Percentiles rank a stretch among this genome's conserved stretches.
These are phyloP conservation scores for Didymella sp. DNA, from an alignment of 2,329 filamentous ascomycete species.

Conservation along the genomic window DNA sequence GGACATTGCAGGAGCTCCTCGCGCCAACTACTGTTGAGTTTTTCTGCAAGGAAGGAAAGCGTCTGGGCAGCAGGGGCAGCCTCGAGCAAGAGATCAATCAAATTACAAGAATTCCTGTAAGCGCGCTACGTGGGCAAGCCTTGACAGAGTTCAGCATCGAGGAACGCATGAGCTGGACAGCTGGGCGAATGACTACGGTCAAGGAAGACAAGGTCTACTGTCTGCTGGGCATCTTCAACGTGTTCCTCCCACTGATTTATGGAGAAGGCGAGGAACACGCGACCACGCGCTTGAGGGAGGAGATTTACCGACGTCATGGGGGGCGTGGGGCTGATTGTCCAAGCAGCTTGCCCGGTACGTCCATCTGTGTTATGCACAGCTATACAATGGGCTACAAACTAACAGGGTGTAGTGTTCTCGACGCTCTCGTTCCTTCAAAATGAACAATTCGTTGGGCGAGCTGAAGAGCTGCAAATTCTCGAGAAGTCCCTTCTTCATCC, in stretches of 20 bases:
- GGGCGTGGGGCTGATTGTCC: neutral
- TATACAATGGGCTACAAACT: too few species aligned
- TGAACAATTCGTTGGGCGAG: conserved; percentile 23
- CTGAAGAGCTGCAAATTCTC: conserved; percentile 18
- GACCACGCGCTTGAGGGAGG: neutral
- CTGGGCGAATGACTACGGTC: neutral
- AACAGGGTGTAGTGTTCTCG: conserved; percentile 19
- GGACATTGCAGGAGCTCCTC: too few species aligned
- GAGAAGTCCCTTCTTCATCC: conserved; percentile 10
- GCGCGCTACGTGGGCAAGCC: neutral
- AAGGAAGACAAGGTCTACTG: neutral
- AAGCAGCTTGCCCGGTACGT: neutral
- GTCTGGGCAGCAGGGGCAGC: neutral
- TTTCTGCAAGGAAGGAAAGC: neutral
- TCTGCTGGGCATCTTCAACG: neutral
- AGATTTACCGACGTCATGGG: neutral
- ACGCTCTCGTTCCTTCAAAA: conserved; percentile 23
- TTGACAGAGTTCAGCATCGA: neutral
- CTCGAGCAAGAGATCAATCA: neutral
- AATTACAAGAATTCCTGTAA: neutral
- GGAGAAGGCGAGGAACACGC: neutral
- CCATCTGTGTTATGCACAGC: neutral
- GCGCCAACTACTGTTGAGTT: neutral
- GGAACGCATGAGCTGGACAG: neutral
- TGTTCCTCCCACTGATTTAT: neutral